Evolutionary conservation across 164 flowering plant genomes (phyloP).

Genomic region (Hamamelis virginiana): DNA sequence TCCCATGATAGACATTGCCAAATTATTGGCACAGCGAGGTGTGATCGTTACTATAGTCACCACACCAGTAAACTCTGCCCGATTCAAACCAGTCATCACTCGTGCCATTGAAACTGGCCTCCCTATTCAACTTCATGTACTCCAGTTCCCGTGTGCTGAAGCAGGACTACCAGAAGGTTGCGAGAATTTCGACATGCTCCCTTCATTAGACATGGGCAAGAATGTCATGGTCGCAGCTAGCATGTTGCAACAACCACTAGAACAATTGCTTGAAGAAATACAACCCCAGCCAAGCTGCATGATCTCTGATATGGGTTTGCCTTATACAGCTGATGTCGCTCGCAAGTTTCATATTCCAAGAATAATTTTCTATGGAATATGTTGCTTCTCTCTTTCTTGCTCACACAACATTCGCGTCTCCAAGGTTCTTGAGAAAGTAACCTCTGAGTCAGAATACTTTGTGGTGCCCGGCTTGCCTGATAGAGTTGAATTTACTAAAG

Average conservation of each 20-base stretch:
- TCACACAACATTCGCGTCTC: conserved; percentile 7
- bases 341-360: conserved; percentile 24
- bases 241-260: conserved; percentile 21
- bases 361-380: conserved; percentile 28
- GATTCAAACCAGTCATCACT: conserved; percentile 6
- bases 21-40: conserved; percentile 14
- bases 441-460: conserved; percentile 24
- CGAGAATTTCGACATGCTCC: conserved; percentile 25
- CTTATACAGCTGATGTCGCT: conserved; percentile 19
- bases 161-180: conserved; percentile 20
- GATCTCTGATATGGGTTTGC: conserved; percentile 23
- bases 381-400: conserved; percentile 21
- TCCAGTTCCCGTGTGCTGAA: conserved; percentile 17
- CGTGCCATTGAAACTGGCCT: conserved; percentile 8
- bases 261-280: conserved; percentile 3
- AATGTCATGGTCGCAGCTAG: conserved; percentile 14
- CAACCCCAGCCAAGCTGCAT: conserved; percentile 28
- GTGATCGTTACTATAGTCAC: conserved; percentile 19
- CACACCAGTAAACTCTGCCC: conserved; percentile 24
- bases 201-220: conserved; percentile 4
- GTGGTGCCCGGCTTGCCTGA: conserved; percentile 23
- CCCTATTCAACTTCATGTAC: background rate
- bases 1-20: conserved; percentile 32
- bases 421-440: background rate
- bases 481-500: conserved; percentile 15